These are phyloP conservation scores for Cyathus striatus DNA, from an alignment of 768 basidiomycete genomes.

Conservation along the genomic window DNA sequence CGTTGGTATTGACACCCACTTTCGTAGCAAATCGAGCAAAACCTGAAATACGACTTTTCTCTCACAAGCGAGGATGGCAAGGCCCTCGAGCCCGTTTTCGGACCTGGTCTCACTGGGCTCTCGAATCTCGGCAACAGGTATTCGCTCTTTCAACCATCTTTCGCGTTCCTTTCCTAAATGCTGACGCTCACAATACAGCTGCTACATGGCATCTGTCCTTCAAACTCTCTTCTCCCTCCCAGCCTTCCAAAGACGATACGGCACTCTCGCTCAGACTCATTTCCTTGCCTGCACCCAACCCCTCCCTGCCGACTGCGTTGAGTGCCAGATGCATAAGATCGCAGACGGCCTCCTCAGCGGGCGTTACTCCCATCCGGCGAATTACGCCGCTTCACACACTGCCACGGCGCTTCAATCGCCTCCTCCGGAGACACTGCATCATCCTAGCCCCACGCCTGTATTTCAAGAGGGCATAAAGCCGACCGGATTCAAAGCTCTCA, in stretches of 20 bases:
- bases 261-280: constrained; percentile 37
- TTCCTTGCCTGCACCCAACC: constrained; percentile 55
- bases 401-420: too few relatives aligned
- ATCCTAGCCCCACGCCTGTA: constrained; percentile 35
- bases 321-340: constrained; percentile 92
- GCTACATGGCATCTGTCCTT: constrained; percentile 94
- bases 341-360: constrained; percentile 92
- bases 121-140: constrained; percentile 88
- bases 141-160: not conserved
- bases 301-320: constrained; percentile 81
- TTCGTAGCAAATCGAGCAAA: constrained; percentile 90
- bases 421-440: constrained; percentile 9
- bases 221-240: constrained; percentile 83
- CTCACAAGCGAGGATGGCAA: constrained; percentile 83
- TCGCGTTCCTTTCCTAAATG: not conserved
- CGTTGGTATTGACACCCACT: too few relatives aligned
- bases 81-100: constrained; percentile 84
- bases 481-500: constrained; percentile 76
- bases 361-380: constrained; percentile 71
- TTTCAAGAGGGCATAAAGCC: constrained; percentile 89
- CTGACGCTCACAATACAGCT: constrained; percentile 39
- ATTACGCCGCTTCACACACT: constrained; percentile 8
- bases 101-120: constrained; percentile 84
- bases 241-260: constrained; percentile 72
- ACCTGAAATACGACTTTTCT: constrained; percentile 91